These are phyloP conservation scores for Boletus pseudopeckii DNA, from an alignment of 768 basidiomycete genomes.

Conservation along the genomic window DNA sequence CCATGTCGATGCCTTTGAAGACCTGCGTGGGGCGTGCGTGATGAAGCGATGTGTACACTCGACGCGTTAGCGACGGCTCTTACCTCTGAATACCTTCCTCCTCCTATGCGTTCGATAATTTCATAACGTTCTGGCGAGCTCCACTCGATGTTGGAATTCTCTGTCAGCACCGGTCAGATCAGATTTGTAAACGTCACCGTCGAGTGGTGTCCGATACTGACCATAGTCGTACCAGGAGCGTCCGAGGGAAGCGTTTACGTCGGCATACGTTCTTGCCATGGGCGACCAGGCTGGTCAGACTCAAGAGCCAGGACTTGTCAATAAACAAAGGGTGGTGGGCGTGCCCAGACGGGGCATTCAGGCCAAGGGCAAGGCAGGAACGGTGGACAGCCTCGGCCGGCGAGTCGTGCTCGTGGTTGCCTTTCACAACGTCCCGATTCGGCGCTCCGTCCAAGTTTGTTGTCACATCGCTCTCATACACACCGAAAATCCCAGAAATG, in stretches of 20 bases:
- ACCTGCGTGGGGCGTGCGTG: conserved; percentile 34
- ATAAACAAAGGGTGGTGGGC: conserved; percentile 13
- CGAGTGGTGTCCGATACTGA: conserved; percentile 23
- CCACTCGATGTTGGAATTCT: conserved; percentile 62
- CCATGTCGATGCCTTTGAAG: conserved; percentile 58
- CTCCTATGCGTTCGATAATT: conserved; percentile 57
- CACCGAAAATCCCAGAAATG: conserved; percentile 1
- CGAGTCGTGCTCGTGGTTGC: conserved; percentile 4
- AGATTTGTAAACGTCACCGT: background rate
- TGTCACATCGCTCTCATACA: background rate
- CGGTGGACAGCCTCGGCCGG: conserved; percentile 19
- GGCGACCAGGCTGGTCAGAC: conserved; percentile 11
- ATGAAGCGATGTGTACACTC: background rate
- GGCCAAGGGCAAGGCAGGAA: conserved; percentile 17
- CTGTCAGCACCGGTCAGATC: conserved; percentile 27
- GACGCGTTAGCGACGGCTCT: background rate
- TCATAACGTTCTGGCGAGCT: conserved; percentile 66
- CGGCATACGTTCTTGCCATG: conserved; percentile 52
- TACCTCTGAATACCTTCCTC: conserved; percentile 67
- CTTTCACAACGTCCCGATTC: conserved; percentile 6
- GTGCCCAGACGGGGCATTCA: conserved; percentile 25
- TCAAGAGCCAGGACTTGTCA: conserved; percentile 18
- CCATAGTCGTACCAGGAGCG: conserved; percentile 64
- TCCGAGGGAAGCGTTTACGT: conserved; percentile 57
- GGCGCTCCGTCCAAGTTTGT: background rate